Evolutionary conservation across 169 alveolate species (phyloP).

Genomic region (Fabrea salina): DNA sequence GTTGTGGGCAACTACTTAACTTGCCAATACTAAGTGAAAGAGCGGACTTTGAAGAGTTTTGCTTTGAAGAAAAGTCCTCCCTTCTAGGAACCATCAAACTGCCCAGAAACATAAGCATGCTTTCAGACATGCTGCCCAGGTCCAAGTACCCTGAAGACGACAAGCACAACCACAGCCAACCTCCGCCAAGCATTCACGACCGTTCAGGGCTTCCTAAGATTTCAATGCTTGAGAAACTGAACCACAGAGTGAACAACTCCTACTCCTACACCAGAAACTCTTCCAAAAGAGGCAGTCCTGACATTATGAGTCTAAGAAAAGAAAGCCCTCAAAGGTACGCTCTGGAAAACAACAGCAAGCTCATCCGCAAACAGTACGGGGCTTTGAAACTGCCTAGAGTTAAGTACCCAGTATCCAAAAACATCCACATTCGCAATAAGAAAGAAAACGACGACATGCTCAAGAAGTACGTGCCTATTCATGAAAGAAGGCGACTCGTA

Average conservation of each 20-base stretch:
- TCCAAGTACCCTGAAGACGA: constrained; percentile 47
- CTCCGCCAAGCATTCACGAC: background rate
- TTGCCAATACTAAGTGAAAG: background rate
- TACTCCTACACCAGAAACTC: too few relatives aligned
- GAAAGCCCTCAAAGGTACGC: too few relatives aligned
- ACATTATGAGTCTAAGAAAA: background rate
- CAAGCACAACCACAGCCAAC: background rate
- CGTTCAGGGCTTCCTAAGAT: background rate
- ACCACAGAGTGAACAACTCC: too few relatives aligned
- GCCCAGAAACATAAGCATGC: constrained; percentile 56
- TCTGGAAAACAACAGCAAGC: background rate
- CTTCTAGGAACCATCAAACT: constrained; percentile 68
- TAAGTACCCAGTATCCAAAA: background rate
- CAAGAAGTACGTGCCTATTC: background rate
- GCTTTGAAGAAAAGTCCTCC: background rate
- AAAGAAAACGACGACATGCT: background rate
- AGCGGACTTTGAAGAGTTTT: background rate
- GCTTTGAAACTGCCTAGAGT: constrained; percentile 29
- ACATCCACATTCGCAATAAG: background rate
- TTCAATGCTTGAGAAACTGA: background rate
- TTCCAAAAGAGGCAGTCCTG: background rate
- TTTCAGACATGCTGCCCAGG: constrained; percentile 68
- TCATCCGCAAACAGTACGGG: constrained; percentile 14
- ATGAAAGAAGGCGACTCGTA: background rate
- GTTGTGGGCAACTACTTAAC: background rate